phyloP scores from a whole-genome alignment of 345 rosid genomes.

The Jatropha curcas region DNA sequence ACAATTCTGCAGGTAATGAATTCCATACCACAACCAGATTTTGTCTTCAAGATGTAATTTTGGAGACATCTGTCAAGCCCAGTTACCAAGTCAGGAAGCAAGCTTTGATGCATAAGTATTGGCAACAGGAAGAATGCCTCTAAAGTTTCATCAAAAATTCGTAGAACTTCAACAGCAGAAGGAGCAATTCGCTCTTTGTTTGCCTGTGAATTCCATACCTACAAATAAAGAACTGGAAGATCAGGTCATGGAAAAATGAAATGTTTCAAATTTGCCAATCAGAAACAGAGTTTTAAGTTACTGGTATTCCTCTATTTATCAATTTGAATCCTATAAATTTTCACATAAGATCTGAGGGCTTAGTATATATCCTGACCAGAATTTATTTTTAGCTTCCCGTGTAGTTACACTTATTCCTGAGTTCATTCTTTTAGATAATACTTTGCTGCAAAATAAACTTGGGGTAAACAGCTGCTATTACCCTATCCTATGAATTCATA shows the following conservation, averaged over 20 bases:
- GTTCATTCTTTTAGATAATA: background rate
- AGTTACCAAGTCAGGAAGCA: constrained; percentile 75
- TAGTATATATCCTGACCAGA: background rate
- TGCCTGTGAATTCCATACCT: constrained; percentile 78
- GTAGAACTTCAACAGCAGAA: constrained; percentile 79
- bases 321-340: background rate
- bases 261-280: background rate
- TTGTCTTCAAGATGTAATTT: constrained; percentile 53
- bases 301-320: background rate
- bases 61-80: constrained; percentile 78
- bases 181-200: constrained; percentile 72
- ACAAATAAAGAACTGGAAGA: constrained; percentile 3
- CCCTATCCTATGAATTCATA: background rate
- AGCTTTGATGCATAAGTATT: constrained; percentile 81
- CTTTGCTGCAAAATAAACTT: background rate
- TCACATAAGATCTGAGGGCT: background rate
- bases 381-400: background rate
- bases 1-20: constrained; percentile 3
- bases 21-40: constrained; percentile 85
- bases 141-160: constrained; percentile 76
- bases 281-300: background rate
- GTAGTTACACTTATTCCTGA: background rate
- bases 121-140: constrained; percentile 95
- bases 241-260: background rate
- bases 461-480: background rate